Evolutionary conservation across 305 asterid genomes (phyloP).

Genomic region (Nicotiana rustica): DNA sequence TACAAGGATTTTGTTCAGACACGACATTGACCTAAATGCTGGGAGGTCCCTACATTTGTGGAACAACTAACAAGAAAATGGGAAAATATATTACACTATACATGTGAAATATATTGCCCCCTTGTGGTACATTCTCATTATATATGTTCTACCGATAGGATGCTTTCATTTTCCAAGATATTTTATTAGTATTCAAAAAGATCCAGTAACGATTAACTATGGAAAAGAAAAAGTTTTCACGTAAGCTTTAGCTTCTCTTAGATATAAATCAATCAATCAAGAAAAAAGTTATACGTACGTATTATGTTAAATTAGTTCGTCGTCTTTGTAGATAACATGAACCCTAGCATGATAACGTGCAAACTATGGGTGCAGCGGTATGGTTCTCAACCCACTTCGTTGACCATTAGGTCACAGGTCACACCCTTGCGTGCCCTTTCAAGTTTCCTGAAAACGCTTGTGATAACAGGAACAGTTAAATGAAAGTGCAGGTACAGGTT

Average conservation of each 20-base stretch:
- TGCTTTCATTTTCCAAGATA: not conserved
- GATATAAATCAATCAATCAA: not conserved
- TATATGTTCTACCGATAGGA: not conserved
- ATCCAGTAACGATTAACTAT: not conserved
- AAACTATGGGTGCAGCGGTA: not conserved
- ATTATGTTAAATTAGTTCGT: not conserved
- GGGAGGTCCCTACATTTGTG: slow-evolving; percentile 27
- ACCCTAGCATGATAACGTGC: not conserved
- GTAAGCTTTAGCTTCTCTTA: not conserved
- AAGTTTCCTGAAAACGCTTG: too few relatives aligned
- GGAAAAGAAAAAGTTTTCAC: slow-evolving; percentile 27
- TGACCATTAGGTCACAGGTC: too few relatives aligned
- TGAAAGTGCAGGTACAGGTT: too few relatives aligned
- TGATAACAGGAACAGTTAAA: too few relatives aligned
- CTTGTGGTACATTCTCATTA: not conserved
- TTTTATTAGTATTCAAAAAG: too few relatives aligned
- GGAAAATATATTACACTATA: too few relatives aligned
- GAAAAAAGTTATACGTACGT: not conserved
- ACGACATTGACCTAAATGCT: slow-evolving; percentile 17
- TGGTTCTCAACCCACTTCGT: too few relatives aligned
- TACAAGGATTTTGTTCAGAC: not conserved
- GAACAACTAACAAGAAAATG: slow-evolving; percentile 3
- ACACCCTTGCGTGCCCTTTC: too few relatives aligned
- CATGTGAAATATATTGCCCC: not conserved
- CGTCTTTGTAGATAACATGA: not conserved